Evolutionary conservation across 176 grass and related monocot species (phyloP), one percentile per base, ranked within the genome.

Genomic region (Stipa capillata): DNA sequence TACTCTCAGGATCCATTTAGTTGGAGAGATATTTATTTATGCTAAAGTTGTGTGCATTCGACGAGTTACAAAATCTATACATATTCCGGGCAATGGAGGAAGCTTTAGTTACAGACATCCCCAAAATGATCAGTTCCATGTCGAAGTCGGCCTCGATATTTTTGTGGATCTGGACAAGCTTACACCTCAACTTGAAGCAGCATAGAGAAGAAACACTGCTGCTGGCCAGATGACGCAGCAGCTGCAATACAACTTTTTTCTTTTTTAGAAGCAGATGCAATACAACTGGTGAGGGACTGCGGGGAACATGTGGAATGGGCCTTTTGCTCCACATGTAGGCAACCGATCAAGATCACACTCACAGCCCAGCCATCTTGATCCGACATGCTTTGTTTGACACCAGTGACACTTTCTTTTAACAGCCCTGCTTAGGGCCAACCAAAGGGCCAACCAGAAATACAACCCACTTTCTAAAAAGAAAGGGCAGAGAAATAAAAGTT

Each of bases 101-200:
- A 85, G 69, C 87, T 72, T 82, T 93, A 69, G 56, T 54, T 55
- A 57, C 65, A 16, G 77, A 90, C 50, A 81, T 87, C 33, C 65
- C 70, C 6, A 43, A 31, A 69, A 90, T 93, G 91, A 52, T 82
- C 11, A 78, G 78, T 42, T 87, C 75, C 68, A 69, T 93, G 66
- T 31, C 79, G 47, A 90, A 84, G 48, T 81, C 40, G 80, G 87
- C 36, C 41, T 90, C 0, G 72, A 90, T 68, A 9, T 90, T 52
- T 63, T 65, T 18, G 77, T 93, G 71, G 71, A 87, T 84, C 42
- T 89, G 43, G 87, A 74, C 48, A 84, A 79, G 73, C 51, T 93
- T 10, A 54, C 59, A 54, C 86, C 72, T 62, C 78, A 82, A 58
- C 74, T 60, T 39, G 67, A 87, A 76, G 63, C 72, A 48, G 62